Evolutionary conservation across 805 yeast species (phyloP).

Genomic region (Pichia californica): DNA sequence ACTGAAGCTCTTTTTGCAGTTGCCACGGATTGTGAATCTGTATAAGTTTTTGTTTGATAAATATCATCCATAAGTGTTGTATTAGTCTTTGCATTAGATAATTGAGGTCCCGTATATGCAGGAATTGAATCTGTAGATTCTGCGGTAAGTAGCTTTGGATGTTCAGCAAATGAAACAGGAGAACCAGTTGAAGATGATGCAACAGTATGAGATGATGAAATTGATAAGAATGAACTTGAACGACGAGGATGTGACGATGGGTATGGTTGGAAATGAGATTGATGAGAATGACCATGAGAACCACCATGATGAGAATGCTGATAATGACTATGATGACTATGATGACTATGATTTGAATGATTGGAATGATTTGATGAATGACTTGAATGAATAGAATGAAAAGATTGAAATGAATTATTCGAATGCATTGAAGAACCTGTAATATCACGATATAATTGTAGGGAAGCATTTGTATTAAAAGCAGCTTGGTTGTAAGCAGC

Average conservation of each 20-base stretch:
- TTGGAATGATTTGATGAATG: conserved; percentile 7
- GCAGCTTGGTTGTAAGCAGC: conserved; percentile 7
- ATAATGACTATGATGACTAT: conserved; percentile 17
- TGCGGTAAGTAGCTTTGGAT: conserved; percentile 23
- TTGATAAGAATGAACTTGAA: conserved; percentile 20
- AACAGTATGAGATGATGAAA: conserved; percentile 23
- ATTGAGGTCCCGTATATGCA: conserved; percentile 15
- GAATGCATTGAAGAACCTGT: conserved; percentile 29
- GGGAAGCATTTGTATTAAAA: conserved; percentile 1
- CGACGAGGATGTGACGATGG: conserved; percentile 18
- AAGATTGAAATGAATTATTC: conserved; percentile 13
- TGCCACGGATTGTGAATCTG: conserved; percentile 15
- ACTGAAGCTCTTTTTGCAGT: conserved; percentile 2
- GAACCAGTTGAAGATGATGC: conserved; percentile 24
- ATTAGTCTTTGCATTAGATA: conserved; percentile 28
- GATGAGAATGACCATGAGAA: conserved; percentile 20
- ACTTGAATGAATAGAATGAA: conserved; percentile 13
- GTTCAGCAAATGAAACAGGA: conserved; percentile 17
- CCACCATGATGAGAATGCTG: conserved; percentile 15
- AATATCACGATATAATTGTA: conserved; percentile 17
- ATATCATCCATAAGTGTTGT: conserved; percentile 30
- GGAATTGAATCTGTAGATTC: conserved; percentile 19
- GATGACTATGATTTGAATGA: conserved; percentile 13
- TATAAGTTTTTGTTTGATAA: conserved; percentile 28
- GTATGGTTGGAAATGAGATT: conserved; percentile 23